Evolutionary conservation across 768 basidiomycete species (phyloP).

Genomic region (Lentinula sp.): DNA sequence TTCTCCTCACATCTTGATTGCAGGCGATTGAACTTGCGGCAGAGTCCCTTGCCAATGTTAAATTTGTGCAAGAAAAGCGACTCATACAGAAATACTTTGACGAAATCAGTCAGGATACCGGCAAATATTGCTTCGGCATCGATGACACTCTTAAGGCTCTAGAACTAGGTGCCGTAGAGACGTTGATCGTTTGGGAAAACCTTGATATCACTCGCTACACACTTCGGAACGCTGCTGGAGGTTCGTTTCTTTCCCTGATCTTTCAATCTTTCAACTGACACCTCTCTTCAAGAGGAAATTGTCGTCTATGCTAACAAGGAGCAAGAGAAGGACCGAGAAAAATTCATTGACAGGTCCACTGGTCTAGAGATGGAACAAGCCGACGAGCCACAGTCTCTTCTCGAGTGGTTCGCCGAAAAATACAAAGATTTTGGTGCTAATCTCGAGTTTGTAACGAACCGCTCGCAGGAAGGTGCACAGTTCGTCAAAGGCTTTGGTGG

Average conservation of each 20-base stretch:
- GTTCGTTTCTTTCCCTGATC: slow-evolving; percentile 29
- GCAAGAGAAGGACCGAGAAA: slow-evolving; percentile 89
- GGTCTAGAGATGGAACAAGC: slow-evolving; percentile 92
- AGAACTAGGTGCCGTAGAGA: slow-evolving; percentile 95
- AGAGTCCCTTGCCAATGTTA: slow-evolving; percentile 95
- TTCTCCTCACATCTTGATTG: slow-evolving; percentile 3
- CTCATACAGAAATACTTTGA: slow-evolving; percentile 98
- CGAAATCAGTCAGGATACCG: slow-evolving; percentile 97
- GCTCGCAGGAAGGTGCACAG: slow-evolving; percentile 94
- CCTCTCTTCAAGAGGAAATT: slow-evolving; percentile 58
- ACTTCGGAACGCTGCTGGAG: slow-evolving; percentile 88
- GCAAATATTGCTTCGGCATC: slow-evolving; percentile 95
- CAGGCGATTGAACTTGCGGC: slow-evolving; percentile 96
- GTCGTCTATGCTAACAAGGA: slow-evolving; percentile 74
- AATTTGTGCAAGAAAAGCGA: slow-evolving; percentile 98
- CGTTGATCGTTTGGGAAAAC: slow-evolving; percentile 98
- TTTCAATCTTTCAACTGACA: not conserved
- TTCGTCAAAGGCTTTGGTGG: slow-evolving; percentile 99
- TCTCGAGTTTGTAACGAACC: slow-evolving; percentile 94
- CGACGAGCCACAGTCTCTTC: slow-evolving; percentile 74
- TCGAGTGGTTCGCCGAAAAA: slow-evolving; percentile 99
- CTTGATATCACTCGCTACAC: slow-evolving; percentile 85
- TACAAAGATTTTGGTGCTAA: slow-evolving; percentile 97
- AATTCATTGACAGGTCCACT: slow-evolving; percentile 93
- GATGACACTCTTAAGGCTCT: slow-evolving; percentile 95